These are phyloP conservation scores for Phytophthora idaei DNA, from an alignment of 352 stramenopile species.

Conservation along the genomic window DNA sequence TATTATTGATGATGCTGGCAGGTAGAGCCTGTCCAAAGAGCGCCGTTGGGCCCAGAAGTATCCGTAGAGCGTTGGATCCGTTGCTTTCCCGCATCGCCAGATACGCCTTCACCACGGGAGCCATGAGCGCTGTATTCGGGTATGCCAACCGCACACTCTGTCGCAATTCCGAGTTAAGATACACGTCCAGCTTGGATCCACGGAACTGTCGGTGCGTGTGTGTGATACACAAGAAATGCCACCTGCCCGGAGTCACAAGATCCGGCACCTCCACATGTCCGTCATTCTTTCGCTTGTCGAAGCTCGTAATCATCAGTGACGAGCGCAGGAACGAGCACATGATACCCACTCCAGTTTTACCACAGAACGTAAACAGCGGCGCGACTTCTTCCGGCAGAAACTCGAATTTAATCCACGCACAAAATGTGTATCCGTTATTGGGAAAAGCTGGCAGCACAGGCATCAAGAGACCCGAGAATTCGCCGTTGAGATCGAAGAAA, in stretches of 20 bases:
- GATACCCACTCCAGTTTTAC: slow-evolving; percentile 77
- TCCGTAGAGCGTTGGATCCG: slow-evolving; percentile 54
- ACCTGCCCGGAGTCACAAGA: slow-evolving; percentile 65
- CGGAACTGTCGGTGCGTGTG: slow-evolving; percentile 87
- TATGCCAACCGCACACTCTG: slow-evolving; percentile 82
- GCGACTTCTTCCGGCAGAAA: slow-evolving; percentile 68
- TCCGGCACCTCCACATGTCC: slow-evolving; percentile 77
- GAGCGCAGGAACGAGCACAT: slow-evolving; percentile 80
- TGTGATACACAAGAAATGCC: slow-evolving; percentile 85
- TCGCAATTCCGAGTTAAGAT: slow-evolving; percentile 72
- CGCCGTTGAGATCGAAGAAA: slow-evolving; percentile 86
- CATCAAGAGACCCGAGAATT: slow-evolving; percentile 75
- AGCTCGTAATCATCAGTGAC: slow-evolving; percentile 80
- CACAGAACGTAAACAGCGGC: slow-evolving; percentile 83
- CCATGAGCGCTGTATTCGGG: slow-evolving; percentile 78
- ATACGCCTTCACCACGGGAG: slow-evolving; percentile 78
- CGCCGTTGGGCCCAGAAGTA: slow-evolving; percentile 66
- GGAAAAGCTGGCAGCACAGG: slow-evolving; percentile 76
- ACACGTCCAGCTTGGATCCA: slow-evolving; percentile 84
- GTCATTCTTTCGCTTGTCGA: slow-evolving; percentile 89
- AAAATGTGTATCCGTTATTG: slow-evolving; percentile 85
- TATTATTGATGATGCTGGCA: slow-evolving; percentile 67
- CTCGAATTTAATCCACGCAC: slow-evolving; percentile 87
- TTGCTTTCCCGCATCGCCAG: slow-evolving; percentile 82
- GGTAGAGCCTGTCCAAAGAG: slow-evolving; percentile 67